A percentile compares a stretch with the other conserved stretches of the same genome.
phyloP scores from a whole-genome alignment of 2,329 filamentous ascomycete species.

The Pezicula carpinea region DNA sequence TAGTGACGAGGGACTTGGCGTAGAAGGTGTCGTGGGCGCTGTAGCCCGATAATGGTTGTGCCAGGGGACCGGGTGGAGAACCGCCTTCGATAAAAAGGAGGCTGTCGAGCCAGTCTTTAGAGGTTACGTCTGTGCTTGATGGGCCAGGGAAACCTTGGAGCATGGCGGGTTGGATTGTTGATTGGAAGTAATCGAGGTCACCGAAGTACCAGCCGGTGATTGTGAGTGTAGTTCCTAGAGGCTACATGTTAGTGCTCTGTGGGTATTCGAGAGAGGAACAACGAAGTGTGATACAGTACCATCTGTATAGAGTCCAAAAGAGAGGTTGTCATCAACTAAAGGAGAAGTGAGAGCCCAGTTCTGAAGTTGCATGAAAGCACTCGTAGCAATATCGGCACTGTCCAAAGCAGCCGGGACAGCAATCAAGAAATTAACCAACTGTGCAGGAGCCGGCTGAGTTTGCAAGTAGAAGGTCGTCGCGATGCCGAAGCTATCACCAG shows the following conservation, averaged over 20 bases:
- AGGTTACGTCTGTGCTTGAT: not conserved
- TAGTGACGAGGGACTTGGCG: constrained; percentile 1
- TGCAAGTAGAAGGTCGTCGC: constrained; percentile 22
- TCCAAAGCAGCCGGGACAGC: not conserved
- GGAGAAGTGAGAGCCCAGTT: not conserved
- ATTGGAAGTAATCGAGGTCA: not conserved
- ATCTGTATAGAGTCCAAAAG: not conserved
- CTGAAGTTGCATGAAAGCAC: not conserved
- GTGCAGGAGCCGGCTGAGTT: constrained; percentile 48
- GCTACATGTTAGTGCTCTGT: not conserved
- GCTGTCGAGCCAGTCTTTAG: not conserved
- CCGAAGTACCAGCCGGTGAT: not conserved
- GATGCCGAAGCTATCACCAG: constrained; percentile 28
- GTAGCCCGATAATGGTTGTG: not conserved
- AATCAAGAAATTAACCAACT: not conserved
- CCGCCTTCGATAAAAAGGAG: not conserved
- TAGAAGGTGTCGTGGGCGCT: not conserved
- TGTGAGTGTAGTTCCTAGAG: not conserved
- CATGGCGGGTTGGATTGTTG: not conserved
- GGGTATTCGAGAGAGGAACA: not conserved
- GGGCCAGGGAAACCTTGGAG: not conserved
- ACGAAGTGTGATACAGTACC: not conserved
- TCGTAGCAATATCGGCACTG: not conserved
- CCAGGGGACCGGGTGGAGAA: not conserved
- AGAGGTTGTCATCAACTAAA: not conserved